These are phyloP conservation scores for Dimocarpus longan DNA, from an alignment of 345 rosid species.

Conservation along the genomic window DNA sequence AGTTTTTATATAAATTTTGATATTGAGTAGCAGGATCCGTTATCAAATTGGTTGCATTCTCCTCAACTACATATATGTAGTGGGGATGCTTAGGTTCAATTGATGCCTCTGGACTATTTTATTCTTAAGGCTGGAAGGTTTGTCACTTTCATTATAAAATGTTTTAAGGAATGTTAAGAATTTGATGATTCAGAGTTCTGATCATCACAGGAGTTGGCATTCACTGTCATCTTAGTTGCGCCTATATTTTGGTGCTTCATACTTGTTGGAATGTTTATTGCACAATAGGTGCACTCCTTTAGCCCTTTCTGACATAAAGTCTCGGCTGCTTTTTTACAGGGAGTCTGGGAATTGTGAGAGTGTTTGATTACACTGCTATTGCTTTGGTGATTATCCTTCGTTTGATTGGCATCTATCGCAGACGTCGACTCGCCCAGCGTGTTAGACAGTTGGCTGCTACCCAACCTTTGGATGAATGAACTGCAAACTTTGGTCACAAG, in stretches of 20 bases:
- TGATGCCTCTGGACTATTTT: no score
- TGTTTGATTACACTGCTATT: constrained; percentile 64
- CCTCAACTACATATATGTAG: background rate
- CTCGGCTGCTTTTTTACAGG: constrained; percentile 39
- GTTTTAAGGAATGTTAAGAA: background rate
- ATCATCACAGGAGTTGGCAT: background rate
- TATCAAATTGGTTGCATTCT: background rate
- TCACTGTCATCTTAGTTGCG: background rate
- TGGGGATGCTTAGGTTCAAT: background rate
- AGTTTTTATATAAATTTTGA: background rate
- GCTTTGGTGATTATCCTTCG: constrained; percentile 58
- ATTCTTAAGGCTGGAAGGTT: background rate
- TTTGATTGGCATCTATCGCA: constrained; percentile 53
- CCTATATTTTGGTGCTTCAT: background rate
- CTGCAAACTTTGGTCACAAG: background rate
- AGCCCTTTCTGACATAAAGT: constrained; percentile 1
- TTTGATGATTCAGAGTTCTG: background rate
- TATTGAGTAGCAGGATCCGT: background rate
- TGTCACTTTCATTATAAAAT: background rate
- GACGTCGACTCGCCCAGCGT: constrained; percentile 57
- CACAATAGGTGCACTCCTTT: background rate
- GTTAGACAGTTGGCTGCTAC: constrained; percentile 59
- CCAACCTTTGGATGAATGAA: constrained; percentile 41
- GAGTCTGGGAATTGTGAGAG: constrained; percentile 51
- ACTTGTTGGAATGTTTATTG: background rate